phyloP scores from a whole-genome alignment of 768 basidiomycete species.

The Asterophora lycoperdoides region DNA sequence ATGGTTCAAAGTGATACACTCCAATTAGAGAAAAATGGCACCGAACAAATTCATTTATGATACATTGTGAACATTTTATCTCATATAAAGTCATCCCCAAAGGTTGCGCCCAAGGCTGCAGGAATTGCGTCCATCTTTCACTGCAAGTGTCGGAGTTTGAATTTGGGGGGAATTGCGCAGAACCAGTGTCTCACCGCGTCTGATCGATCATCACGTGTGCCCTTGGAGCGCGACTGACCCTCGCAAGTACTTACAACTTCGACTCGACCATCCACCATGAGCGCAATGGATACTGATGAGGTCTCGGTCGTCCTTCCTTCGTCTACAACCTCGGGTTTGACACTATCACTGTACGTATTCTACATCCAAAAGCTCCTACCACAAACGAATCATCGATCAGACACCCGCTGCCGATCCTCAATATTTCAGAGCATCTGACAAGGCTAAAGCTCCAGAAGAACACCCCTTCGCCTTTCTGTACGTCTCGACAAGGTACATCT shows the following conservation, averaged over 20 bases:
- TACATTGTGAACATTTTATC: too few species aligned
- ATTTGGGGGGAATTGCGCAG: too few species aligned
- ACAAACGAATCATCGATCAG: constrained; percentile 40
- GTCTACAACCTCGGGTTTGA: constrained; percentile 67
- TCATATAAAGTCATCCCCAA: too few species aligned
- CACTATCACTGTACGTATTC: constrained; percentile 62
- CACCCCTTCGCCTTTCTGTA: constrained; percentile 61
- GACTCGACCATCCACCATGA: constrained; percentile 27
- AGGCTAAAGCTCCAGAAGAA: constrained; percentile 74
- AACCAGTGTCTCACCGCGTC: too few species aligned
- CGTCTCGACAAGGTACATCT: constrained; percentile 11
- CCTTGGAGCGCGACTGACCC: background rate
- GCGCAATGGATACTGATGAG: constrained; percentile 77
- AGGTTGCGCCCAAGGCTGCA: too few species aligned
- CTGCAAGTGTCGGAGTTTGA: too few species aligned
- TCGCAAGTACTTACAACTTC: background rate
- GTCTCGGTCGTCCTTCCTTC: constrained; percentile 70
- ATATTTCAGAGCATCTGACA: constrained; percentile 94
- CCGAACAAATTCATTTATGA: too few species aligned
- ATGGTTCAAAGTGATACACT: too few species aligned
- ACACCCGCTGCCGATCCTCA: constrained; percentile 94
- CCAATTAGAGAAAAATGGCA: too few species aligned
- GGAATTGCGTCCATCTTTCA: too few species aligned
- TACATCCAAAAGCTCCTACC: background rate
- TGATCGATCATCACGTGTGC: background rate